These are phyloP conservation scores for Ogataea nitratoaversa DNA, from an alignment of 805 yeast genomes.

Conservation along the genomic window DNA sequence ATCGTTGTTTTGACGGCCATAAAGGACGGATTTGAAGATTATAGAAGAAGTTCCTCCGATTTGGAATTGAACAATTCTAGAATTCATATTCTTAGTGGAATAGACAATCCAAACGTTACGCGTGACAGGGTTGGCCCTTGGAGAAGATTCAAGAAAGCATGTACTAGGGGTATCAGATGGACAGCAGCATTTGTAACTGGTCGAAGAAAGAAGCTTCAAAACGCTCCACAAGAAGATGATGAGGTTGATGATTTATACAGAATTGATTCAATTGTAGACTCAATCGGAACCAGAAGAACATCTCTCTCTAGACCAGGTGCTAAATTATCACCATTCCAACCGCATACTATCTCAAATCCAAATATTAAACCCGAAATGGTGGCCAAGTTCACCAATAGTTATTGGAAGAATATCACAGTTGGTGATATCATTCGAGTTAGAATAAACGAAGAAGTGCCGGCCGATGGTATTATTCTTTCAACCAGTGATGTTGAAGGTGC, in stretches of 20 bases:
- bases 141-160: constrained; percentile 63
- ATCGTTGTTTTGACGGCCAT: constrained; percentile 71
- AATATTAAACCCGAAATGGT: constrained; percentile 26
- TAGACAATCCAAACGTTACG: constrained; percentile 54
- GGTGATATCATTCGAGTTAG: constrained; percentile 72
- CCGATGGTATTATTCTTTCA: constrained; percentile 61
- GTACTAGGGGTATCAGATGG: constrained; percentile 30
- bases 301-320: constrained; percentile 14
- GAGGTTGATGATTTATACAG: constrained; percentile 8
- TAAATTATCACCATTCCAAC: constrained; percentile 19
- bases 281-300: constrained; percentile 6
- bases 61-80: constrained; percentile 64
- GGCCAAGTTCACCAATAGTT: constrained; percentile 27
- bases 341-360: constrained; percentile 32
- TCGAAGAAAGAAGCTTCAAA: constrained; percentile 8
- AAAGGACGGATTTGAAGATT: constrained; percentile 78
- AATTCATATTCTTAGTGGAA: constrained; percentile 51
- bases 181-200: constrained; percentile 4
- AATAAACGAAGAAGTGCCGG: constrained; percentile 76
- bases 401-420: constrained; percentile 67
- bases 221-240: not conserved
- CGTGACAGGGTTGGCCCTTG: constrained; percentile 54
- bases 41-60: constrained; percentile 59
- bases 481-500: constrained; percentile 66
- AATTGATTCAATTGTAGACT: constrained; percentile 11